A percentile compares a stretch with the other conserved stretches of the same genome.
These are phyloP conservation scores for Pleurotus salmoneostramineus DNA, from an alignment of 768 basidiomycete genomes.

Conservation along the genomic window DNA sequence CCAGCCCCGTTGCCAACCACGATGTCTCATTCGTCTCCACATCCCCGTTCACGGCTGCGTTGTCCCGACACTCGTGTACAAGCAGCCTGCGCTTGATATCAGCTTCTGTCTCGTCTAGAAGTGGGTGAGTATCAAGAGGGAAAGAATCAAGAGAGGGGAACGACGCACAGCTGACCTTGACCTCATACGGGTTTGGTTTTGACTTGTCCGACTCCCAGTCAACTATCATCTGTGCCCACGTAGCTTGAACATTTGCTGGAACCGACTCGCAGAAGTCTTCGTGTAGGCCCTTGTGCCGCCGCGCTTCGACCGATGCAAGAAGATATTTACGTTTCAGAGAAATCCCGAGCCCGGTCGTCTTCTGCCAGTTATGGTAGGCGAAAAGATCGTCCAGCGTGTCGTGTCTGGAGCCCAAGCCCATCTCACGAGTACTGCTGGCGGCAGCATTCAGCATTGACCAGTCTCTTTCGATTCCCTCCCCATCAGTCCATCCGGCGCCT, in stretches of 20 bases:
- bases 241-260: neutral
- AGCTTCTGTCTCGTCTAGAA: no score
- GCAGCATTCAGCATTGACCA: constrained; percentile 23
- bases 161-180: no score
- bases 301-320: constrained; percentile 9
- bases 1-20: neutral
- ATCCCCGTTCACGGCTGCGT: no score
- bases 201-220: constrained; percentile 14
- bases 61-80: no score
- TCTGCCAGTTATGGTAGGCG: constrained; percentile 23
- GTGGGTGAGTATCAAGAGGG: no score
- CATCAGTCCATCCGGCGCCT: constrained; percentile 22
- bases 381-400: constrained; percentile 27
- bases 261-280: neutral
- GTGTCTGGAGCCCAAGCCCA: neutral
- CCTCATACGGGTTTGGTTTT: constrained; percentile 15
- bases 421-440: neutral
- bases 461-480: constrained; percentile 25
- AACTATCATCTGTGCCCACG: neutral
- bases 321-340: constrained; percentile 5
- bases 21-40: neutral
- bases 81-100: no score
- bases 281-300: constrained; percentile 4
- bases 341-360: constrained; percentile 8
- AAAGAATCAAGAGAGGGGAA: no score